Evolutionary conservation across 768 basidiomycete species (phyloP).

Genomic region (Pleurotus cornucopiae): DNA sequence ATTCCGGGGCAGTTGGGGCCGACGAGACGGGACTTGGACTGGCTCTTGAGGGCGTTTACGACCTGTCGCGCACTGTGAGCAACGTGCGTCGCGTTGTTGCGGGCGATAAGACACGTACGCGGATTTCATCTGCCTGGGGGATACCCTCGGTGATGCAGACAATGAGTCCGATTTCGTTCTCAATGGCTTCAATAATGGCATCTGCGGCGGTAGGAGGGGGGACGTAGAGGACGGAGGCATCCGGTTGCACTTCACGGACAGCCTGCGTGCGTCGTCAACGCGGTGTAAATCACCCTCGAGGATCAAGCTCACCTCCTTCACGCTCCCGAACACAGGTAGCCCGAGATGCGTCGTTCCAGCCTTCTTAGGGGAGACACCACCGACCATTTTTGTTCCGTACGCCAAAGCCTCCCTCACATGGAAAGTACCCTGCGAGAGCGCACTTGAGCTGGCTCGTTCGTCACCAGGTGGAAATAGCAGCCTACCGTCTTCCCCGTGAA

Average conservation of each 20-base stretch:
- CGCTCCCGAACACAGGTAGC: conserved; percentile 89
- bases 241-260: conserved; percentile 79
- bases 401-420: conserved; percentile 90
- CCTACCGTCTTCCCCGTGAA: conserved; percentile 94
- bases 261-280: conserved; percentile 49
- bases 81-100: not conserved
- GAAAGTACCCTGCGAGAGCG: conserved; percentile 79
- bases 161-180: conserved; percentile 95
- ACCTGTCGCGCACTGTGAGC: conserved; percentile 44
- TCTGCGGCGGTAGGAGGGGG: conserved; percentile 96
- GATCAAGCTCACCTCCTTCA: conserved; percentile 68
- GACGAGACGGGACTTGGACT: conserved; percentile 92
- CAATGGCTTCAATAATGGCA: conserved; percentile 98
- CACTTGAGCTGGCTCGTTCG: not conserved
- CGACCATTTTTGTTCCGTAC: conserved; percentile 97
- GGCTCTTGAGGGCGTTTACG: conserved; percentile 88
- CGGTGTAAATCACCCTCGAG: not conserved
- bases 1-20: conserved; percentile 99
- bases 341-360: conserved; percentile 95
- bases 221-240: conserved; percentile 95
- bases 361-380: conserved; percentile 95
- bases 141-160: conserved; percentile 99
- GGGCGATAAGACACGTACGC: conserved; percentile 39
- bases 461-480: conserved; percentile 5
- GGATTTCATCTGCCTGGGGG: conserved; percentile 95